Base-by-base conservation (phyloP, 2,329 filamentous ascomycete species). In the Geosmithia putterillii region DNA sequence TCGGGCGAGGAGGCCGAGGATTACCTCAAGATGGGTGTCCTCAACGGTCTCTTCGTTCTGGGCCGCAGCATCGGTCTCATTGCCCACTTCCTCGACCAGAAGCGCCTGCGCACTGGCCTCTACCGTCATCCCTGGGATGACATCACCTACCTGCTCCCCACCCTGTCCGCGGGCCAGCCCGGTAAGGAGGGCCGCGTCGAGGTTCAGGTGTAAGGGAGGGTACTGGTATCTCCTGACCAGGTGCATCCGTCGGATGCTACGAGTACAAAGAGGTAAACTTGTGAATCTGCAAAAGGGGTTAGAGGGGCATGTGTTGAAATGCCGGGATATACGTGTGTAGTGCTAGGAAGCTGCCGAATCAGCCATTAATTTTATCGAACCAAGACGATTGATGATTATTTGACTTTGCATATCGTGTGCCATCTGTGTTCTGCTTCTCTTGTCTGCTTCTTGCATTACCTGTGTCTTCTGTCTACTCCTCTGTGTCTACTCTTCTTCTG, bases 81-180 rank as follows among this genome's bases (percentile, higher is more conserved):
- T 83, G 92, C 92, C 60, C 92, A 98, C 71, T 96, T 90, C 79
- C 82, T 98, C 58, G 92, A 98, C 73, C 92, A 98, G 80, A 98
- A 98, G 89, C 82, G 92, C 69, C 79, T 98, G 67, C 85, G 90
- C 59, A 98, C 92, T 60, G 92, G 92, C 65, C 81, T 98, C 52
- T 98, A 98, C 85, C 85, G 92, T 65, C 88, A 95, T 79, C 92
- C 92, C 62, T 96, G 92, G 92, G 92, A 95, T 64, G 89, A 95
- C 66, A 95, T 95, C 63, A 95, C 88, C 53, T 94, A 95, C 71
- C 78, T 95, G 55, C 81, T 95, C 55, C 88, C 88, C 59, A 85
- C 76, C 67, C 72, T 94, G 49, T 72, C 75, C 57, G 75, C 83
- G 62, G 79, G 80, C 50, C 75, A 79, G 47, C 76, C 80, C 48